Conservation (phyloP, 2,329 filamentous ascomycete genomes). For the Cytospora mali region DNA sequence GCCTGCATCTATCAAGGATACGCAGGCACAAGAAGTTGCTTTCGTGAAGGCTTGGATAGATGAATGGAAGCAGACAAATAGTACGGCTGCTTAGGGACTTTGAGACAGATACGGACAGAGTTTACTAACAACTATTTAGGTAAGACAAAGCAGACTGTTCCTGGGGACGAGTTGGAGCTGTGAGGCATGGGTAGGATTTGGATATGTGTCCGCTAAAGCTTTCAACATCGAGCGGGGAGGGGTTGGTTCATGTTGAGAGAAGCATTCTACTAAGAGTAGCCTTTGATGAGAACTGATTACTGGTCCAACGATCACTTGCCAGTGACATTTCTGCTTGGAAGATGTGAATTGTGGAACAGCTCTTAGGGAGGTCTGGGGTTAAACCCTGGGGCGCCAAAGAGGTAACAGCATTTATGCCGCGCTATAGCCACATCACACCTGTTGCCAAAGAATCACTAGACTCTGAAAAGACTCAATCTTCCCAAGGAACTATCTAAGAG, state of each 20-base stretch:
- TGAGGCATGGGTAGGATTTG: background rate
- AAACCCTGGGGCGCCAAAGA: no score
- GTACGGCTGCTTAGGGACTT: conserved; percentile 17
- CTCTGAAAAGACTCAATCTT: no score
- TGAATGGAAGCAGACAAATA: conserved; percentile 51
- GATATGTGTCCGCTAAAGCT: background rate
- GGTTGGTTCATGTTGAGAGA: background rate
- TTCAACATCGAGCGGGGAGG: background rate
- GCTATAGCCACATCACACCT: no score
- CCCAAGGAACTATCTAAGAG: no score
- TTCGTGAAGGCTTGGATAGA: conserved; percentile 70
- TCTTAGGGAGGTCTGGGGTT: no score
- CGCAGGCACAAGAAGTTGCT: conserved; percentile 59
- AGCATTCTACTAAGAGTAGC: background rate
- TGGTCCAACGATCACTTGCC: no score
- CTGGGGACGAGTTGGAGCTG: background rate
- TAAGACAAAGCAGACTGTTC: background rate
- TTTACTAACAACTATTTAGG: conserved; percentile 25
- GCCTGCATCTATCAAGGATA: conserved; percentile 58
- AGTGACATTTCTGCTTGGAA: no score
- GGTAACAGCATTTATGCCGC: no score
- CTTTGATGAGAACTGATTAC: no score
- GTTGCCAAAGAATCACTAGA: no score
- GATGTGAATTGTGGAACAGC: no score
- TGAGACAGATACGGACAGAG: background rate